These are phyloP conservation scores for Fusarium pseudoanthophilum DNA, from an alignment of 2,329 filamentous ascomycete genomes.

Conservation along the genomic window DNA sequence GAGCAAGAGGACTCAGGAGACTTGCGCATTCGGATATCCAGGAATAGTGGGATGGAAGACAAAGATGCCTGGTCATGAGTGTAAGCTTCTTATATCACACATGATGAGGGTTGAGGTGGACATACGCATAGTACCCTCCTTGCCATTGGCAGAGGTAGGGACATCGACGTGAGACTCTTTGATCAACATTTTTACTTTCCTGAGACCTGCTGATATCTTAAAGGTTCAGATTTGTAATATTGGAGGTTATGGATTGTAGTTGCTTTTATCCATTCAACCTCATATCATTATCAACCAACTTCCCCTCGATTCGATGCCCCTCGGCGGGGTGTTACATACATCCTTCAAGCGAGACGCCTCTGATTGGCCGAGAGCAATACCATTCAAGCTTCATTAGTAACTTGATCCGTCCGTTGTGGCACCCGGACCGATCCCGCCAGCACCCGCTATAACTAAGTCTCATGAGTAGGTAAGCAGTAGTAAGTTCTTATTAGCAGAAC, in stretches of 20 bases:
- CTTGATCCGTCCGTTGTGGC: constrained; percentile 18
- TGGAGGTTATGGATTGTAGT: not conserved
- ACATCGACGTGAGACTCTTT: constrained; percentile 65
- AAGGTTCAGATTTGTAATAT: not conserved
- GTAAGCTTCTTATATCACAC: constrained; percentile 14
- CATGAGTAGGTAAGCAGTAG: not conserved
- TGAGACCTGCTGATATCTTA: not conserved
- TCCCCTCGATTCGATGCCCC: constrained; percentile 35
- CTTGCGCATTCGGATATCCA: constrained; percentile 85
- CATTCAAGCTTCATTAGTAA: constrained; percentile 25
- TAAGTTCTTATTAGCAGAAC: not conserved
- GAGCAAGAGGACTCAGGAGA: not conserved
- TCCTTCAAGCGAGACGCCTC: not conserved
- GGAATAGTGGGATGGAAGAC: constrained; percentile 87
- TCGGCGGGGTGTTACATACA: constrained; percentile 34
- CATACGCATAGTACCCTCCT: constrained; percentile 64
- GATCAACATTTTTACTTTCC: constrained; percentile 59
- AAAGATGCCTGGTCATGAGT: constrained; percentile 75
- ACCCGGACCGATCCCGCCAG: constrained; percentile 27
- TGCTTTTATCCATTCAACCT: constrained; percentile 12
- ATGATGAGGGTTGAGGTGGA: constrained; percentile 27
- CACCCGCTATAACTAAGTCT: not conserved
- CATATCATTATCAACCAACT: constrained; percentile 24
- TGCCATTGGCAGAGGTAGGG: constrained; percentile 61
- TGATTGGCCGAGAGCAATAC: constrained; percentile 24